Base-by-base conservation (phyloP, 2,329 filamentous ascomycete genomes). In the Talaromyces piceae region DNA sequence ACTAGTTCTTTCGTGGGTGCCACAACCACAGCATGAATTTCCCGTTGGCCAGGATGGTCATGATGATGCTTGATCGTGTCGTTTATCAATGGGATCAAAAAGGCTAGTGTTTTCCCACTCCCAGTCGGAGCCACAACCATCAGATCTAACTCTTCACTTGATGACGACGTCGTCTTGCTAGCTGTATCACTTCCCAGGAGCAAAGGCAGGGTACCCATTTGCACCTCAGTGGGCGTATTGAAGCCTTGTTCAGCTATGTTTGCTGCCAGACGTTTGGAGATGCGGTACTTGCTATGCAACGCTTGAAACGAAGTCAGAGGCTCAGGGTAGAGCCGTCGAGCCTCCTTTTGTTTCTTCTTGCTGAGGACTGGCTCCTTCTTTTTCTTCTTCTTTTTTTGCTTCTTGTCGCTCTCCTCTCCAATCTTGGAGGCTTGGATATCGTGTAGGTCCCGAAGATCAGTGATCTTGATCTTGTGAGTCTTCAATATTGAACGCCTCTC, bases 51-150 rank as follows among this genome's bases (percentile, higher is more conserved):
- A 1, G 77, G 73, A 39, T 78, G 71, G 49, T 79, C 71, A 53
- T 69, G 69, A 48, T 72, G 71, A 41, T 69, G 63, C 46, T 78
- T 75, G 58, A 88, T 74, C 39, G 95, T 83, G 43, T 81, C 79
- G 63, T 95, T 86, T 59, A 98, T 83, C 3, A 90, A 78, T 0
- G 91, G 91, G 39, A 98, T 87, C 61, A 97, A 70, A 62, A 96
- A 98, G 16, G 90, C 89, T 56, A 98, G 75, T 0, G 93, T 98
- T 75, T 98, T 98, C 41, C 93, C 93, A 66, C 91, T 97, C 22
- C 93, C 93, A 0, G 93, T 98, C 1, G 93, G 93, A 3, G 93
- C 93, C 41, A 97, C 83, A 0, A 88, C 88, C 56, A 98, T 70
- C 33, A 98, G 81, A 72, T 98, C 85, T 4, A 91, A 74, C 11